A percentile compares a stretch with the other conserved stretches of the same genome.
phyloP scores from a whole-genome alignment of 805 yeast species.

The Metschnikowia continentalis region DNA sequence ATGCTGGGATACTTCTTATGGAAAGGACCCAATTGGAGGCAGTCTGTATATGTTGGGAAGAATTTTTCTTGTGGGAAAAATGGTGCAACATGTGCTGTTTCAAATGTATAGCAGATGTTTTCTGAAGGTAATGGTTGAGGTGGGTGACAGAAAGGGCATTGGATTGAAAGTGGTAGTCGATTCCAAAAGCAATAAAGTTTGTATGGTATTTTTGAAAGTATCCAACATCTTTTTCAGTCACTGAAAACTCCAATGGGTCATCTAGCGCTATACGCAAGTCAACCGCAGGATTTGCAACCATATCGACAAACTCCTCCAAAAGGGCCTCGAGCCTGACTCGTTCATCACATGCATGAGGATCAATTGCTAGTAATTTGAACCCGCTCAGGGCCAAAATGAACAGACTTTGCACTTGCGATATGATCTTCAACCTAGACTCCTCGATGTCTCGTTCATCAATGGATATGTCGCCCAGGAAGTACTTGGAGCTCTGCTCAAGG shows the following conservation, averaged over 20 bases:
- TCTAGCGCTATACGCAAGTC: conserved; percentile 12
- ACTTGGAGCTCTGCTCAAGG: neutral
- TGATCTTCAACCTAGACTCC: conserved; percentile 20
- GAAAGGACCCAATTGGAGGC: conserved; percentile 19
- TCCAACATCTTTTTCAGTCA: conserved; percentile 26
- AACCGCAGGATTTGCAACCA: conserved; percentile 19
- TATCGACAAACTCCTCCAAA: conserved; percentile 33
- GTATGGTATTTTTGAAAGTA: conserved; percentile 24
- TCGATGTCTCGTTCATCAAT: neutral
- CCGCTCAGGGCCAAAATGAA: conserved; percentile 46
- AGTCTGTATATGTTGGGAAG: neutral
- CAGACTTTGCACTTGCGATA: conserved; percentile 60
- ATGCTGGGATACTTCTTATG: conserved; percentile 41
- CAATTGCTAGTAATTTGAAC: conserved; percentile 41
- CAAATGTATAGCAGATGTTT: neutral
- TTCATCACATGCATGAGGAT: conserved; percentile 88
- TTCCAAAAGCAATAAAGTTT: conserved; percentile 44
- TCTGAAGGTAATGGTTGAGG: conserved; percentile 40
- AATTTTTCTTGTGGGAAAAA: neutral
- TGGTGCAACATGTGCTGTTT: neutral
- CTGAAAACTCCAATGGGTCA: conserved; percentile 12
- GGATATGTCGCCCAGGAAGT: neutral
- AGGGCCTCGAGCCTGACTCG: conserved; percentile 56
- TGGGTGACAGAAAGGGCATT: conserved; percentile 29
- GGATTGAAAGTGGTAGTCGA: conserved; percentile 18